These are phyloP conservation scores for Crithidia bombi DNA, from an alignment of 208 protist species.

Conservation along the genomic window DNA sequence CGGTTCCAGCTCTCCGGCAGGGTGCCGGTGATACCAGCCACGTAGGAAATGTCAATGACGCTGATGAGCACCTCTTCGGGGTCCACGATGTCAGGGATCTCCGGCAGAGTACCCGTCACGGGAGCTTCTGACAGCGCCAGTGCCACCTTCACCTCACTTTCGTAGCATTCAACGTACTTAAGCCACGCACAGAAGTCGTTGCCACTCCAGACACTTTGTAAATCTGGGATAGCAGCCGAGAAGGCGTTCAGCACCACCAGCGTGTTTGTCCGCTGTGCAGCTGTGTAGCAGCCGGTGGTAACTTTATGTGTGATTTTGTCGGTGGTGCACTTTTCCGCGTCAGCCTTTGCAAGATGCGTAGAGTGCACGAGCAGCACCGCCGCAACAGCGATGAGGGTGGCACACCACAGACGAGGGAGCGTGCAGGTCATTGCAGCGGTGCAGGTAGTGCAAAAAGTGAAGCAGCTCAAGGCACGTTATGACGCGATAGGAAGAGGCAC, in stretches of 20 bases:
- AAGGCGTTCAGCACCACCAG: slow-evolving; percentile 7
- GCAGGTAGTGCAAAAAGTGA: no score
- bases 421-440: no score
- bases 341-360: not conserved
- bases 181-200: slow-evolving; percentile 27
- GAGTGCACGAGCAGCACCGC: not conserved
- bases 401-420: no score
- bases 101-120: slow-evolving; percentile 15
- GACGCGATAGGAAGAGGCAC: no score
- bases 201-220: not conserved
- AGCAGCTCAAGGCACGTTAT: no score
- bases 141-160: slow-evolving; percentile 3
- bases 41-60: slow-evolving; percentile 7
- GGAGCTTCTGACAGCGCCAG: slow-evolving; percentile 6
- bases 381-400: no score
- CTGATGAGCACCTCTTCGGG: not conserved
- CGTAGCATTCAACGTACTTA: slow-evolving; percentile 5
- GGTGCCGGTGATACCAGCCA: slow-evolving; percentile 1
- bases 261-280: slow-evolving; percentile 10
- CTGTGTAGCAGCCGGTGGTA: slow-evolving; percentile 2
- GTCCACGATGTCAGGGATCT: slow-evolving; percentile 1
- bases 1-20: slow-evolving; percentile 14
- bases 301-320: not conserved
- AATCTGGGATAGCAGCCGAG: not conserved
- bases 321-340: not conserved